A percentile compares a stretch with the other conserved stretches of the same genome.
Evolutionary conservation across 2,329 filamentous ascomycete genomes (phyloP).

Genomic region (Colletotrichum tropicale): DNA sequence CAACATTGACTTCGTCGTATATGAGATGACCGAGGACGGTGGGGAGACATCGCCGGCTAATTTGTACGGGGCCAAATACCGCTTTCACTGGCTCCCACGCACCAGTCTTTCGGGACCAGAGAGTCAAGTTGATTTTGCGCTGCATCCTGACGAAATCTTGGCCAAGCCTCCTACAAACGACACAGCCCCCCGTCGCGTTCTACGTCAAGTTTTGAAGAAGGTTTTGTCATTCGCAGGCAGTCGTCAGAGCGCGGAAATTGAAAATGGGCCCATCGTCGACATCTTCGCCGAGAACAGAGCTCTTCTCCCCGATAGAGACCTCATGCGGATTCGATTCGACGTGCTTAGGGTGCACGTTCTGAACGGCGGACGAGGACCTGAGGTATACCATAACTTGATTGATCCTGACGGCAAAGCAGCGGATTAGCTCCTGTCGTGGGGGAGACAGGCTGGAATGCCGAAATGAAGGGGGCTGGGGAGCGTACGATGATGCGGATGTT

Average conservation of each 20-base stretch:
- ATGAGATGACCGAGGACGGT: neutral
- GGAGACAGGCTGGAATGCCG: rapidly evolving
- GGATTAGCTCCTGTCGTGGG: rapidly evolving
- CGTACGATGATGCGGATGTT: rapidly evolving
- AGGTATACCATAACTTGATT: neutral
- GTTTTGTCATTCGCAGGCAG: rapidly evolving
- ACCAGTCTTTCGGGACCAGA: neutral
- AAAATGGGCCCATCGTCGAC: neutral
- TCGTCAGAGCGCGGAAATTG: neutral
- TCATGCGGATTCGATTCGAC: neutral
- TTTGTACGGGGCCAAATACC: neutral
- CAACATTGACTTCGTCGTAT: neutral
- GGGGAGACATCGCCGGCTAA: rapidly evolving
- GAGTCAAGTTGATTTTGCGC: rapidly evolving
- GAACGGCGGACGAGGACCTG: neutral
- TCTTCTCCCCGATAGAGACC: neutral
- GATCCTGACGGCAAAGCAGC: rapidly evolving
- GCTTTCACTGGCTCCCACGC: neutral
- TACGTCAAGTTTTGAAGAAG: neutral
- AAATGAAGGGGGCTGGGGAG: neutral
- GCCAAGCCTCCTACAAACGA: neutral
- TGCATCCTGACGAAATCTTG: rapidly evolving
- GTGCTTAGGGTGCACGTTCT: neutral
- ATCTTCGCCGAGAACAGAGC: neutral
- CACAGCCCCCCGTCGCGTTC: neutral